Evolutionary conservation across 805 yeast genomes (phyloP).

Genomic region (Metschnikowia peoriensis): DNA sequence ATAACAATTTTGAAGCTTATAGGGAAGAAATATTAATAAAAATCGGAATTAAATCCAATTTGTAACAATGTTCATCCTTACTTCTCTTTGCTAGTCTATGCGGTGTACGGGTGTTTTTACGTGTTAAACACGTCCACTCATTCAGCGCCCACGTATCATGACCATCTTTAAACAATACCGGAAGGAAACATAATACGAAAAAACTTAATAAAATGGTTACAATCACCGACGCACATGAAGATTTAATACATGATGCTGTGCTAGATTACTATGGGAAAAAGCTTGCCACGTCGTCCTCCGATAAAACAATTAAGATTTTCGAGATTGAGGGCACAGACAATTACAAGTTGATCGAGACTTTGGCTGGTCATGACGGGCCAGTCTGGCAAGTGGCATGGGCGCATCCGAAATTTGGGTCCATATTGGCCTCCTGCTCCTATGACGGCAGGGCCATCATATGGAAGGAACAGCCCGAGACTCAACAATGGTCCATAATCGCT

Average conservation of each 20-base stretch:
- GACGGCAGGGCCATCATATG: slow-evolving; percentile 94
- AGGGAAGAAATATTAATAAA: neutral
- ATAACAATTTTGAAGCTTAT: neutral
- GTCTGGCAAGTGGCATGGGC: slow-evolving; percentile 99
- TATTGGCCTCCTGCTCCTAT: slow-evolving; percentile 90
- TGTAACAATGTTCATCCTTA: too few species aligned
- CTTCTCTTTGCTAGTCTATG: too few species aligned
- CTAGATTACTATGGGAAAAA: slow-evolving; percentile 95
- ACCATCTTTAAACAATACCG: too few species aligned
- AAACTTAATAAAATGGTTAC: slow-evolving; percentile 55
- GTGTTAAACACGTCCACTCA: slow-evolving; percentile 1
- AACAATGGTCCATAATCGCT: slow-evolving; percentile 83
- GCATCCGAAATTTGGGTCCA: slow-evolving; percentile 95
- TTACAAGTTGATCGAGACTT: slow-evolving; percentile 66
- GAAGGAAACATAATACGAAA: neutral
- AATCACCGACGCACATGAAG: slow-evolving; percentile 88
- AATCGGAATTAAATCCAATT: neutral
- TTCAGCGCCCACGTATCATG: slow-evolving; percentile 1
- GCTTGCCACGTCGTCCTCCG: slow-evolving; percentile 51
- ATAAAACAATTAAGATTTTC: slow-evolving; percentile 21
- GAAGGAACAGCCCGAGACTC: slow-evolving; percentile 80
- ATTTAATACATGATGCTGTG: slow-evolving; percentile 93
- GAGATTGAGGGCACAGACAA: slow-evolving; percentile 23
- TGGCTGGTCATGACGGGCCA: slow-evolving; percentile 95
- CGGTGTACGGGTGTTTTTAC: slow-evolving; percentile 5